Evolutionary conservation across 805 yeast species (phyloP).

Genomic region (Starmerella stellata): DNA sequence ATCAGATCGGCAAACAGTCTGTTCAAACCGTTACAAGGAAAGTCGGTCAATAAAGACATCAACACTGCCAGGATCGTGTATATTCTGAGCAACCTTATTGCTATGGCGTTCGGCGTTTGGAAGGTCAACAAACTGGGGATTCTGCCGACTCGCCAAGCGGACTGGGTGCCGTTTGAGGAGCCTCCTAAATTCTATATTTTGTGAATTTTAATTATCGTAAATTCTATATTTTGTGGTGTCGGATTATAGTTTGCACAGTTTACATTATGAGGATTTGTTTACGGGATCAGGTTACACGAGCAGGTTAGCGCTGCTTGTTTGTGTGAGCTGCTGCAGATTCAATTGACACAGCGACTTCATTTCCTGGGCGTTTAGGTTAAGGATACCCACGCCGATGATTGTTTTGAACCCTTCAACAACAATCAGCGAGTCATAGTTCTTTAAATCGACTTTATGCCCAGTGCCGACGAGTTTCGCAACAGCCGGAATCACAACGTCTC

Average conservation of each 20-base stretch:
- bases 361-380: slow-evolving; percentile 27
- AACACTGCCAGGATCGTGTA: slow-evolving; percentile 31
- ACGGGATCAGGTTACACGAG: no score
- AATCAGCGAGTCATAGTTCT: slow-evolving; percentile 57
- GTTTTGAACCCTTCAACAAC: slow-evolving; percentile 78
- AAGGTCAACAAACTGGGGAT: slow-evolving; percentile 77
- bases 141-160: slow-evolving; percentile 70
- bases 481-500: slow-evolving; percentile 53
- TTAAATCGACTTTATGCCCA: slow-evolving; percentile 64
- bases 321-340: slow-evolving; percentile 57
- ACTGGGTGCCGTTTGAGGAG: slow-evolving; percentile 79
- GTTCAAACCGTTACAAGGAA: slow-evolving; percentile 29
- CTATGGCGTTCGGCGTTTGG: slow-evolving; percentile 62
- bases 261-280: no score
- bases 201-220: not conserved
- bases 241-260: no score
- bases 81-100: slow-evolving; percentile 31
- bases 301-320: not conserved
- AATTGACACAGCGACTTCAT: slow-evolving; percentile 46
- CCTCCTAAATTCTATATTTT: slow-evolving; percentile 20
- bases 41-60: slow-evolving; percentile 18
- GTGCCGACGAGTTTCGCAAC: slow-evolving; percentile 58
- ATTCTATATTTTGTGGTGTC: not conserved
- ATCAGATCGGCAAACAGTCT: slow-evolving; percentile 37
- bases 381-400: slow-evolving; percentile 74